Evolutionary conservation across 805 yeast species (phyloP), one percentile per base, ranked within the genome.

Genomic region (Blastobotrys mokoenaii): DNA sequence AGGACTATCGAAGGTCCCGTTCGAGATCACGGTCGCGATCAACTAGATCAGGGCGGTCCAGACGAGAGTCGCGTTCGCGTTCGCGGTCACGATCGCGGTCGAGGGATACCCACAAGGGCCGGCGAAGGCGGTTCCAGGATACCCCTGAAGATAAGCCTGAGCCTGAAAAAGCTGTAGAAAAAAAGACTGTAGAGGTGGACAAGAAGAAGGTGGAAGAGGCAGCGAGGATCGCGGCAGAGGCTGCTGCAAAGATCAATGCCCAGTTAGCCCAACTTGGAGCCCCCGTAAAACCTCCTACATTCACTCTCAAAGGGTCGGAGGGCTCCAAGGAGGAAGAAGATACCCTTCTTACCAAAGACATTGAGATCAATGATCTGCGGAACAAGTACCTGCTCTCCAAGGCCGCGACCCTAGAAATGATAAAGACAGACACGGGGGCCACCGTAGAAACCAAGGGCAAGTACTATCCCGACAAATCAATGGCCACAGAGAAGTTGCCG

Each of bases 361-460:
- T 64, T 38, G 66, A 61, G 25, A 64, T 64, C 41, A 64, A 64
- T 41, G 65, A 64, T 38, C 46, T 62, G 32, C 52, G 63, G 10
- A 65, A 62, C 53, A 56, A 65, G 37, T 65, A 65, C 40, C 51
- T 63, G 29, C 52, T 64, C 36, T 63, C 68, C 25, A 65, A 63
- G 45, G 58, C 52, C 5, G 58, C 54, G 15, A 64, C 69, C 1
- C 64, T 58, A 44, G 46, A 49, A 3, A 50, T 48, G 46, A 62
- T 63, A 33, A 46, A 48, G 40, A 46, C 51, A n/a, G 55, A 58
- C 37, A 58, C 60, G 9, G 65, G 67, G 3, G 63, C 55, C 22
- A 42, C 37, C 22, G 58, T 63, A 12, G 53, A 56, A 3, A 60
- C 68, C 3, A 52, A 58, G 4, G 68, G 68, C 16, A 46, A 62